These are phyloP conservation scores for Penicillium tannophilum DNA, from an alignment of 495 filamentous ascomycete genomes.

Conservation along the genomic window DNA sequence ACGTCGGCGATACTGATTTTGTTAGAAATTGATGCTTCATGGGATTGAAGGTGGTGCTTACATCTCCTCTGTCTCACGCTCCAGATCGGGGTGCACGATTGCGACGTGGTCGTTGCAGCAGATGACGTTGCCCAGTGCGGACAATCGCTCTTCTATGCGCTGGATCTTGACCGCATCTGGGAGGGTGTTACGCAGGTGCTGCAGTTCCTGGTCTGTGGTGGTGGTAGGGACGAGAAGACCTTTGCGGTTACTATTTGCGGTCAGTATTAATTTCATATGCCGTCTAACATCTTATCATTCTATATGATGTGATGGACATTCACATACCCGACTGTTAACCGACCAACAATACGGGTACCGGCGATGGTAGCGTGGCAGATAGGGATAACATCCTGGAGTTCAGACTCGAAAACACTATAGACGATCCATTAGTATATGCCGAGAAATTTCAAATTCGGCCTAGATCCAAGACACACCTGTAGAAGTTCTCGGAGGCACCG, in stretches of 20 bases:
- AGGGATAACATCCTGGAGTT: slow-evolving; percentile 95
- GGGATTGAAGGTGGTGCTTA: slow-evolving; percentile 17
- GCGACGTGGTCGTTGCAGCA: slow-evolving; percentile 96
- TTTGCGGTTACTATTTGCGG: slow-evolving; percentile 74
- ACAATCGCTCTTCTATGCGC: slow-evolving; percentile 95
- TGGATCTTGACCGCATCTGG: slow-evolving; percentile 89
- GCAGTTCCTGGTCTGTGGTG: slow-evolving; percentile 96
- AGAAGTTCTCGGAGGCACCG: slow-evolving; percentile 97
- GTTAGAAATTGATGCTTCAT: background rate
- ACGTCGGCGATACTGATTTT: slow-evolving; percentile 76
- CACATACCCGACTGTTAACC: slow-evolving; percentile 88
- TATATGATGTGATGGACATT: background rate
- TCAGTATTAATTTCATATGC: background rate
- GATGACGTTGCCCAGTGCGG: slow-evolving; percentile 95
- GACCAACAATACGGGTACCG: slow-evolving; percentile 91
- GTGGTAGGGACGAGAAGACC: slow-evolving; percentile 94
- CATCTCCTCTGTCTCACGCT: slow-evolving; percentile 94
- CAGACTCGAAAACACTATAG: slow-evolving; percentile 83
- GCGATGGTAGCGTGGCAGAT: slow-evolving; percentile 98
- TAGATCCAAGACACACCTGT: slow-evolving; percentile 57
- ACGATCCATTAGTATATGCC: slow-evolving; percentile 4
- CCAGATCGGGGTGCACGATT: slow-evolving; percentile 93
- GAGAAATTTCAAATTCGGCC: background rate
- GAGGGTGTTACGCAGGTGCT: slow-evolving; percentile 91
- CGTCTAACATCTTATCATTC: background rate